A percentile compares a stretch with the other conserved stretches of the same genome.
These are phyloP conservation scores for Fusarium sp. DNA, from an alignment of 2,329 filamentous ascomycete species.

Conservation along the genomic window DNA sequence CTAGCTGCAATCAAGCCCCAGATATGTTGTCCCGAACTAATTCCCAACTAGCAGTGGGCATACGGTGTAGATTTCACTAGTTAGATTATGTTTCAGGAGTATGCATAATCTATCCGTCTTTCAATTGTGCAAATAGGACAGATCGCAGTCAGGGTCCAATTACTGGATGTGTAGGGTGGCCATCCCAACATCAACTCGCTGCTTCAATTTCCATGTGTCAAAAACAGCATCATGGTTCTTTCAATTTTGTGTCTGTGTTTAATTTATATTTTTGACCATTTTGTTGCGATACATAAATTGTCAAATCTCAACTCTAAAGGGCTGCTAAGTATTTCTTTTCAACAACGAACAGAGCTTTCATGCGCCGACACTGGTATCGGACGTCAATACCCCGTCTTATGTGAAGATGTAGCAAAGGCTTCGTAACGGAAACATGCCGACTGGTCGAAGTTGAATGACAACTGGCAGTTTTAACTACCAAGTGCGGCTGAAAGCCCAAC, in stretches of 20 bases:
- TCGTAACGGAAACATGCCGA: constrained; percentile 1
- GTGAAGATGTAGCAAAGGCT: too few relatives aligned
- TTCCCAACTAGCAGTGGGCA: neutral
- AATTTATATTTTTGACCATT: neutral
- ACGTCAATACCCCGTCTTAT: neutral
- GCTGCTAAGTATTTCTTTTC: neutral
- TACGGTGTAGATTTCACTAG: neutral
- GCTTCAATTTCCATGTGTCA: accelerated
- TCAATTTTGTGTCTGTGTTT: neutral
- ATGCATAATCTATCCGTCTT: neutral
- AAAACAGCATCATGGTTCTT: neutral
- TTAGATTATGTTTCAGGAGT: neutral
- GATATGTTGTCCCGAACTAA: neutral
- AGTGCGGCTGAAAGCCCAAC: neutral
- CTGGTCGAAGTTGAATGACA: neutral
- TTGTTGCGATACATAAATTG: accelerated
- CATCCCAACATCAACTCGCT: neutral
- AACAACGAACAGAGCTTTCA: accelerated
- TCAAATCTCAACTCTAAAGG: neutral
- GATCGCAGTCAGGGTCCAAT: neutral
- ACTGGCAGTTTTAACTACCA: neutral
- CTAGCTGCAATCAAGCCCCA: neutral
- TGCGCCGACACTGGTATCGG: neutral
- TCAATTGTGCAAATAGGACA: neutral
- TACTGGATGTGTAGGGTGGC: neutral